A percentile compares a stretch with the other conserved stretches of the same genome.
phyloP scores from a whole-genome alignment of 192 early-diverging fungal species.

The Coemansia sp. region DNA sequence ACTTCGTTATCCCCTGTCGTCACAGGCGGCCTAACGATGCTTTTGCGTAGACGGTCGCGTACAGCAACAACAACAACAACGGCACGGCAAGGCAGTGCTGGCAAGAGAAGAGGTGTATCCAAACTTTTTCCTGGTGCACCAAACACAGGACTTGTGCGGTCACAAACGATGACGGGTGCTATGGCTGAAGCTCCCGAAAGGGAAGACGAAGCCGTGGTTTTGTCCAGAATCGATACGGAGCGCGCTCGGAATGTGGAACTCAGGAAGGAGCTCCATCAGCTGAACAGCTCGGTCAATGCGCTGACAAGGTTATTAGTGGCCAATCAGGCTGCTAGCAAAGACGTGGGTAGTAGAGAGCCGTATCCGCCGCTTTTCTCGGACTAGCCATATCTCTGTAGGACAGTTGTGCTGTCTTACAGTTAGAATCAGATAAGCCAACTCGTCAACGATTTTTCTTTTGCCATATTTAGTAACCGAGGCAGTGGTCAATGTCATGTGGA shows the following conservation, averaged over 20 bases:
- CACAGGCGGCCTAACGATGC: slow-evolving; percentile 10
- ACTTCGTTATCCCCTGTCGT: slow-evolving; percentile 48
- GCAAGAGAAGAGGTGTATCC: background rate
- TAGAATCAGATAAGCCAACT: too few species aligned
- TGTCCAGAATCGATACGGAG: slow-evolving; percentile 25
- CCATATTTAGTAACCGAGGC: too few species aligned
- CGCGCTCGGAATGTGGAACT: slow-evolving; percentile 22
- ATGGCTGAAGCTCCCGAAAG: background rate
- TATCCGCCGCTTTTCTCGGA: slow-evolving; percentile 2
- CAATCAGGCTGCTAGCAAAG: background rate
- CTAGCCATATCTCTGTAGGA: background rate
- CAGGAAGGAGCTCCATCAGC: slow-evolving; percentile 21
- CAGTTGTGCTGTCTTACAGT: too few species aligned
- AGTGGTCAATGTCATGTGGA: too few species aligned
- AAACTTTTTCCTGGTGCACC: background rate
- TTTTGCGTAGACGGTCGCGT: slow-evolving; percentile 22
- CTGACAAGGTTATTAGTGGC: slow-evolving; percentile 17
- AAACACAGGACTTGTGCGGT: background rate
- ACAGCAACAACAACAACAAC: slow-evolving; percentile 9
- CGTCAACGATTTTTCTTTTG: too few species aligned
- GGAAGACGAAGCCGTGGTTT: slow-evolving; percentile 9
- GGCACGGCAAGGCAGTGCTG: background rate
- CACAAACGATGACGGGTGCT: background rate
- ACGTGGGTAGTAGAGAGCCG: background rate
- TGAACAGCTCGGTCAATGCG: slow-evolving; percentile 11